A percentile compares a stretch with the other conserved stretches of the same genome.
Evolutionary conservation across 805 yeast genomes (phyloP).

Genomic region (Pichia exigua): DNA sequence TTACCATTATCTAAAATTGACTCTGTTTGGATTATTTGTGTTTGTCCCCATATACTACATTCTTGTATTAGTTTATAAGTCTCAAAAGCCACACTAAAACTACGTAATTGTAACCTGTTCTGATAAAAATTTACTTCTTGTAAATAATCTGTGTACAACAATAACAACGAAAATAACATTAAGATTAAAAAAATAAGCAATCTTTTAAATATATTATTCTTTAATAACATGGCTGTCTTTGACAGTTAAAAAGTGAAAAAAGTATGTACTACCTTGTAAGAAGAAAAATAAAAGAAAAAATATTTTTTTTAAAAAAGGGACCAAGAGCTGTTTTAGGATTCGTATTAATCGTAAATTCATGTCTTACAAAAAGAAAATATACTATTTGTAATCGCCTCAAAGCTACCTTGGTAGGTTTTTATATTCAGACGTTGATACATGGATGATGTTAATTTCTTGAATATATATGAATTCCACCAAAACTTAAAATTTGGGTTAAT

Average conservation of each 20-base stretch:
- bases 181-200: constrained; percentile 17
- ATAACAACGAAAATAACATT: constrained; percentile 16
- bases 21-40: not conserved
- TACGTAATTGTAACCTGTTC: constrained; percentile 18
- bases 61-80: constrained; percentile 18
- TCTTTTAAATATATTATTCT: constrained; percentile 15
- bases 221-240: constrained; percentile 18
- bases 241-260: no score
- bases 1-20: not conserved
- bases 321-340: no score
- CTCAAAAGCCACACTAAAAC: constrained; percentile 18
- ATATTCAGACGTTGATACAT: no score
- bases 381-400: no score
- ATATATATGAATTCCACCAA: not conserved
- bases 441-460: no score
- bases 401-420: no score
- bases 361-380: no score
- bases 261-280: no score
- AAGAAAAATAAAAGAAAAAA: no score
- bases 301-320: no score
- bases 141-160: constrained; percentile 22
- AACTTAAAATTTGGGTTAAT: not conserved
- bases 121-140: constrained; percentile 23
- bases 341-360: no score
- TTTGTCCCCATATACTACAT: constrained; percentile 2